phyloP scores from a whole-genome alignment of 1,139 yeast species.

The Blastobotrys elegans region DNA sequence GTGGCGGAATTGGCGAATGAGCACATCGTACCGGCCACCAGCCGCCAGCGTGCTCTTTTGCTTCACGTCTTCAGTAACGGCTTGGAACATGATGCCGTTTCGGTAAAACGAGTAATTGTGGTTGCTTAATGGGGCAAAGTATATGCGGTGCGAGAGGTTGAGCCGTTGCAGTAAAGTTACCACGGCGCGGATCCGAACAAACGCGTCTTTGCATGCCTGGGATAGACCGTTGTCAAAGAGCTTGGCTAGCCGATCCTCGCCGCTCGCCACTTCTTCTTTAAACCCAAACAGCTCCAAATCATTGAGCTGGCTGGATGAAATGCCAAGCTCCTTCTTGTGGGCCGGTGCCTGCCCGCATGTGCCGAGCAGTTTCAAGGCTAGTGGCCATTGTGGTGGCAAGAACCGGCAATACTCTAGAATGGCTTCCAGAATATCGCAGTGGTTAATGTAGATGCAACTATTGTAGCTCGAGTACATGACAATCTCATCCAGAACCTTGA shows the following conservation, averaged over 20 bases:
- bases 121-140: conserved; percentile 69
- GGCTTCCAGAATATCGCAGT: conserved; percentile 69
- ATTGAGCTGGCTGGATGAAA: conserved; percentile 75
- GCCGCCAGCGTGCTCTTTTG: conserved; percentile 56
- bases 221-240: conserved; percentile 74
- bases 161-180: conserved; percentile 49
- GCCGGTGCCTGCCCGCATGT: conserved; percentile 70
- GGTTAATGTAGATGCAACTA: conserved; percentile 63
- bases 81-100: conserved; percentile 85
- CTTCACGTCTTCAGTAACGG: conserved; percentile 52
- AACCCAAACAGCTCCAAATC: conserved; percentile 81
- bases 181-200: conserved; percentile 56
- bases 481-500: conserved; percentile 75
- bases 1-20: conserved; percentile 60
- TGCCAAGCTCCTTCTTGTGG: conserved; percentile 56
- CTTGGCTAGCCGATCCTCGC: conserved; percentile 56
- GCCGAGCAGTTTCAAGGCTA: conserved; percentile 66
- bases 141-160: conserved; percentile 50
- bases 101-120: conserved; percentile 74
- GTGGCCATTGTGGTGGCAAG: conserved; percentile 61
- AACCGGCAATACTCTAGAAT: conserved; percentile 75
- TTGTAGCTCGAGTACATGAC: conserved; percentile 59
- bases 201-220: conserved; percentile 54
- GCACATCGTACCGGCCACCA: conserved; percentile 85
- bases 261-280: conserved; percentile 58